Conservation (phyloP, 139 green algal genomes). For the Spirogloea muscicola region DNA sequence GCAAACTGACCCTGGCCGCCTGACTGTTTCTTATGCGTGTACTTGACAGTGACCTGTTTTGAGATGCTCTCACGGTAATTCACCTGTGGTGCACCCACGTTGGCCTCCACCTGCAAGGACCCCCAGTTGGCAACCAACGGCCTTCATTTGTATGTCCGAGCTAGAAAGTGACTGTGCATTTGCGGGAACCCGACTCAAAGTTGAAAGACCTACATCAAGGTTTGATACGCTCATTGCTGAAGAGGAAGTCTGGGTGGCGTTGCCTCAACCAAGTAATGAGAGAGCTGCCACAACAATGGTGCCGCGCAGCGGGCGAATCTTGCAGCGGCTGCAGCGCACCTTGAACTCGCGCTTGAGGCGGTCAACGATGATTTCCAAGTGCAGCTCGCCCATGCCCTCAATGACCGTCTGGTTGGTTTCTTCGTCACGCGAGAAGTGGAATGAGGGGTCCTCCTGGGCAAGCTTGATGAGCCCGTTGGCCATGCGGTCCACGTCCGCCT, state of each 20-base stretch:
- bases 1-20: constrained; percentile 93
- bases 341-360: constrained; percentile 94
- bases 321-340: constrained; percentile 41
- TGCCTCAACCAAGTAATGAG: not conserved
- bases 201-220: not conserved
- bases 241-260: too few relatives aligned
- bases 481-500: constrained; percentile 95
- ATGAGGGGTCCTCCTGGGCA: constrained; percentile 92
- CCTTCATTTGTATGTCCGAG: not conserved
- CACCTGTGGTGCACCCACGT: constrained; percentile 61
- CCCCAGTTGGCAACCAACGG: not conserved
- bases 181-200: not conserved
- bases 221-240: too few relatives aligned
- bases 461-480: constrained; percentile 88
- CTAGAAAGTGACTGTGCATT: not conserved
- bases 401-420: constrained; percentile 92
- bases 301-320: not conserved
- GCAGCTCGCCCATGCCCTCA: constrained; percentile 97
- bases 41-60: constrained; percentile 66
- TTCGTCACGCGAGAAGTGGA: constrained; percentile 85
- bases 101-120: constrained; percentile 23
- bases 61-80: constrained; percentile 97
- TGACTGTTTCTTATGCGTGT: constrained; percentile 98
- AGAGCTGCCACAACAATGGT: not conserved
- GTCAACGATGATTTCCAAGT: constrained; percentile 98